These are phyloP conservation scores for Claviceps citrina DNA, from an alignment of 2,329 filamentous ascomycete species.

Conservation along the genomic window DNA sequence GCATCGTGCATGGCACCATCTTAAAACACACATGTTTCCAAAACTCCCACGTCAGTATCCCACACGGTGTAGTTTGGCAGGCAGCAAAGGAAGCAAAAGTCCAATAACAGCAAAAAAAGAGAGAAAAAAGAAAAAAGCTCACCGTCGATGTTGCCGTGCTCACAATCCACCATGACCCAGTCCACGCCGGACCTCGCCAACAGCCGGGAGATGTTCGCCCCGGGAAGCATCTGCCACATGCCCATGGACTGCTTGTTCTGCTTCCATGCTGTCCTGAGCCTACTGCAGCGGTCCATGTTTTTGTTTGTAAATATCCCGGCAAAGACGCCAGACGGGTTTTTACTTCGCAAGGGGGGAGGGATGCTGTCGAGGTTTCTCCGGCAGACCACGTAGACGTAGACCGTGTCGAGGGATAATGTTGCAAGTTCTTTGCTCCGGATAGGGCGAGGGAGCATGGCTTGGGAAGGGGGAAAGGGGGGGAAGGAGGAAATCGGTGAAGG, in stretches of 20 bases:
- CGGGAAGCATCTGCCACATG: constrained; percentile 49
- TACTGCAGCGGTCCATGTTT: constrained; percentile 32
- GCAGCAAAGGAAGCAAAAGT: not conserved
- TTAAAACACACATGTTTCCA: too few species aligned
- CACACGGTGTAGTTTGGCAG: not conserved
- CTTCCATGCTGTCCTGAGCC: constrained; percentile 32
- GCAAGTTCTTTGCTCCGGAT: too few species aligned
- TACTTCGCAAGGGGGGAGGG: too few species aligned
- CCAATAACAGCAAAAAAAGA: too few species aligned
- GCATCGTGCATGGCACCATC: constrained; percentile 38
- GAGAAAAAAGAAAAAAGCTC: constrained; percentile 1
- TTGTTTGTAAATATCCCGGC: too few species aligned
- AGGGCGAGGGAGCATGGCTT: too few species aligned
- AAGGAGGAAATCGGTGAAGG: too few species aligned
- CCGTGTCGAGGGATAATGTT: too few species aligned
- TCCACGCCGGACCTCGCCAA: constrained; percentile 48
- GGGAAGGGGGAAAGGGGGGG: too few species aligned
- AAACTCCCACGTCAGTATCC: not conserved
- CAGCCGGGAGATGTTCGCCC: constrained; percentile 41
- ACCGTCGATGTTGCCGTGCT: constrained; percentile 37
- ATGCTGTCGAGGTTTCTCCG: too few species aligned
- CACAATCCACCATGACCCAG: constrained; percentile 47
- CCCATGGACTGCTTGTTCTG: constrained; percentile 36
- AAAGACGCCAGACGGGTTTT: too few species aligned
- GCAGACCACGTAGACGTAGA: too few species aligned